phyloP scores from a whole-genome alignment of 768 basidiomycete genomes.

The Termitomyces sp. region DNA sequence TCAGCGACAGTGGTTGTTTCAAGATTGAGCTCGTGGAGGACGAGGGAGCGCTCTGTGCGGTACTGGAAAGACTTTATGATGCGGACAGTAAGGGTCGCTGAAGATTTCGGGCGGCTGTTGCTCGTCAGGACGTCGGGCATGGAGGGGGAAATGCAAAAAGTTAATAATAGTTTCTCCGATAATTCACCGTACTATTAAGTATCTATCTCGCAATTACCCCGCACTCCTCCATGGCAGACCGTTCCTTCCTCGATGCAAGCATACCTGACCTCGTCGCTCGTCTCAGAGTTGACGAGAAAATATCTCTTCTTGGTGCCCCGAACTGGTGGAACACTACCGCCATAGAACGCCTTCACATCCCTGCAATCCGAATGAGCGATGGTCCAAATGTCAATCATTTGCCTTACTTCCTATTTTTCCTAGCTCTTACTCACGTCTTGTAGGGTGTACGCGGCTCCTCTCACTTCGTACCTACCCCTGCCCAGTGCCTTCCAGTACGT shows the following conservation, averaged over 20 bases:
- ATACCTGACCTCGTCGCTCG: conserved; percentile 47
- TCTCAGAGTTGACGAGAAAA: conserved; percentile 59
- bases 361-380: conserved; percentile 66
- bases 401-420: neutral
- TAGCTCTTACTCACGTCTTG: conserved; percentile 1
- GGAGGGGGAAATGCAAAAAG: neutral
- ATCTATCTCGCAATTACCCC: neutral
- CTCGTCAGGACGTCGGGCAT: conserved; percentile 50
- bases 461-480: conserved; percentile 58
- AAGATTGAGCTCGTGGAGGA: conserved; percentile 79
- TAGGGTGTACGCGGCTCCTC: conserved; percentile 65
- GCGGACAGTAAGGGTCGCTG: conserved; percentile 84
- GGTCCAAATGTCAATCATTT: conserved; percentile 49
- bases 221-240: conserved; percentile 19
- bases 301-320: conserved; percentile 54
- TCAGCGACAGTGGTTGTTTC: conserved; percentile 70
- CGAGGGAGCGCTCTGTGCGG: conserved; percentile 82
- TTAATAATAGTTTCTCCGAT: conserved; percentile 7
- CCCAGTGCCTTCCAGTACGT: conserved; percentile 59
- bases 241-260: conserved; percentile 46
- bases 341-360: conserved; percentile 54
- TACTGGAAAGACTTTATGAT: conserved; percentile 95
- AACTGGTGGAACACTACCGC: conserved; percentile 68
- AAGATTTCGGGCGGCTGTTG: conserved; percentile 56
- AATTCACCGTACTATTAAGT: conserved; percentile 4